A percentile compares a stretch with the other conserved stretches of the same genome.
These are phyloP conservation scores for Melastoma candidum DNA, from an alignment of 441 rosid species.

Conservation along the genomic window DNA sequence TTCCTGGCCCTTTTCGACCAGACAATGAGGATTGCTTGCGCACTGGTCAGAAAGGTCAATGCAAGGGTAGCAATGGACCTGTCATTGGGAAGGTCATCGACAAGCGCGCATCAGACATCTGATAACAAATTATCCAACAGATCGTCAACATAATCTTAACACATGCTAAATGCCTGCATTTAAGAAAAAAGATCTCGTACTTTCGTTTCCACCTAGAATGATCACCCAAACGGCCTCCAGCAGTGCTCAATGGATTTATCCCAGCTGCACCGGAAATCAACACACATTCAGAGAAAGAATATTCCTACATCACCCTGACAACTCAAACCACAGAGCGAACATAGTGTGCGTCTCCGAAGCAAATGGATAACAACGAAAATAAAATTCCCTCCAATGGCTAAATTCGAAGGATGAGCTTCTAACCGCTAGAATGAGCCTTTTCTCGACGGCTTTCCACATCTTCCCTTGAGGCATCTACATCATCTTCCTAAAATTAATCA, in stretches of 20 bases:
- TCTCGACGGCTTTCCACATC: slow-evolving; percentile 57
- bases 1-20: slow-evolving; percentile 99
- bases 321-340: neutral
- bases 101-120: neutral
- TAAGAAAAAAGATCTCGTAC: slow-evolving; percentile 24
- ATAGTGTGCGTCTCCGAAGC: neutral
- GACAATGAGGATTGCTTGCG: slow-evolving; percentile 91
- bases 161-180: no score
- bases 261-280: slow-evolving; percentile 22
- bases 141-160: no score
- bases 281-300: neutral
- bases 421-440: slow-evolving; percentile 32
- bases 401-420: slow-evolving; percentile 3
- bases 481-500: slow-evolving; percentile 26
- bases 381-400: slow-evolving; percentile 4
- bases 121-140: neutral
- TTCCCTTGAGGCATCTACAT: slow-evolving; percentile 20
- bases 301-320: neutral
- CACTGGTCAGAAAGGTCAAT: slow-evolving; percentile 78
- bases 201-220: slow-evolving; percentile 72
- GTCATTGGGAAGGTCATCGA: slow-evolving; percentile 1
- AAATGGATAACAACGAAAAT: neutral
- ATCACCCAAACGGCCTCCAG: slow-evolving; percentile 27
- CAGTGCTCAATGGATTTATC: slow-evolving; percentile 27
- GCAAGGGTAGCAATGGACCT: slow-evolving; percentile 79